phyloP scores from a whole-genome alignment of 78 protist species.

The Dictyostelium purpureum region DNA sequence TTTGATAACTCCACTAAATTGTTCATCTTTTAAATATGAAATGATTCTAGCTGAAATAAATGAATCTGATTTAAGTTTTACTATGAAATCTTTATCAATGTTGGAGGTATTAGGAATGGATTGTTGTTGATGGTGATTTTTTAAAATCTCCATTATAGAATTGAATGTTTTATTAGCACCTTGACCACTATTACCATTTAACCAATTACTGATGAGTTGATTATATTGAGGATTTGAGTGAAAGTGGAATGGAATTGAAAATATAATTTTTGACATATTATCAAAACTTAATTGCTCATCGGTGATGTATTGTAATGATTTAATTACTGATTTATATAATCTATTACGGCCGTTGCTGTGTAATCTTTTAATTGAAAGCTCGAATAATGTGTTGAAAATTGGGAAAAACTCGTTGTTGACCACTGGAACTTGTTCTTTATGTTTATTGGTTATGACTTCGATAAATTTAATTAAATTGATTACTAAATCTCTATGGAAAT shows the following conservation, averaged over 20 bases:
- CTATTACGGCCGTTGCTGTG: not conserved
- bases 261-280: constrained; percentile 8
- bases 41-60: constrained; percentile 23
- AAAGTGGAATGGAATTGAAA: constrained; percentile 24
- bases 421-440: not conserved
- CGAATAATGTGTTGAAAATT: not conserved
- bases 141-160: not conserved
- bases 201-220: constrained; percentile 3
- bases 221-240: not conserved
- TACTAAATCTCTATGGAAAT: not conserved
- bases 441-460: not conserved
- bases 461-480: not conserved
- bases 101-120: not conserved
- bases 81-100: constrained; percentile 23
- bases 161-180: not conserved
- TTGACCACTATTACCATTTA: not conserved
- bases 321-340: constrained; percentile 17
- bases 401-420: not conserved
- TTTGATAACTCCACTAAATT: not conserved
- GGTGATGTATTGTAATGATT: not conserved
- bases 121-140: not conserved
- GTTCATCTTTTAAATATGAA: not conserved
- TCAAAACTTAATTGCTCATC: not conserved
- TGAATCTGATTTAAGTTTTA: not conserved
- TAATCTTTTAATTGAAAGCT: constrained; percentile 11